Evolutionary conservation across 768 basidiomycete genomes (phyloP).

Genomic region (Pisolithus albus): DNA sequence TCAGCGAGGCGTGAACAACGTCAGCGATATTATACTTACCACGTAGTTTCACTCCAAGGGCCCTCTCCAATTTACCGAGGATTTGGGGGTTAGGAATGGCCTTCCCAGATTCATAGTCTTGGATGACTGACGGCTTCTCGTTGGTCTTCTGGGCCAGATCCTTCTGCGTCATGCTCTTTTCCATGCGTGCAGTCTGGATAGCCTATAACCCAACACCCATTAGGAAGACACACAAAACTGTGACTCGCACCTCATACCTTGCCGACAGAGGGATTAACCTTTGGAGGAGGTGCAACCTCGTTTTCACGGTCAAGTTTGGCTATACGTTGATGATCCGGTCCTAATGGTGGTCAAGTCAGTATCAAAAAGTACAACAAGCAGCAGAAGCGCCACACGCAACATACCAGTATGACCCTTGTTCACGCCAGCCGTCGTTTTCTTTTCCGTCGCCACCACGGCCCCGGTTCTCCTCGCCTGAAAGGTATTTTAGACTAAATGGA

Average conservation of each 20-base stretch:
- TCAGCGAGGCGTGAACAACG: not conserved
- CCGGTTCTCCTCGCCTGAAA: constrained; percentile 67
- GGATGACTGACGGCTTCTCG: constrained; percentile 81
- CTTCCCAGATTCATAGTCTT: constrained; percentile 85
- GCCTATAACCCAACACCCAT: constrained; percentile 41
- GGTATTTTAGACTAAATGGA: constrained; percentile 3
- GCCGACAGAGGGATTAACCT: constrained; percentile 65
- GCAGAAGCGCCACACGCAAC: constrained; percentile 10
- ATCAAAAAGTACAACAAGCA: not conserved
- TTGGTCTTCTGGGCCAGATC: constrained; percentile 90
- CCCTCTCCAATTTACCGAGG: constrained; percentile 82
- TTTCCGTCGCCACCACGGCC: constrained; percentile 76
- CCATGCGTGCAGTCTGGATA: constrained; percentile 74
- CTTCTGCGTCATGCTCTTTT: constrained; percentile 79
- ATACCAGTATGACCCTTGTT: constrained; percentile 77
- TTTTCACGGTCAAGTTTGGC: constrained; percentile 94
- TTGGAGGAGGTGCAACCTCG: constrained; percentile 88
- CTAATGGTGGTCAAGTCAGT: constrained; percentile 31
- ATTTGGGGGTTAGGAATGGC: constrained; percentile 85
- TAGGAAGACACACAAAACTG: not conserved
- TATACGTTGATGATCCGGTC: constrained; percentile 89
- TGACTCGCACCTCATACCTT: constrained; percentile 42
- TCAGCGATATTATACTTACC: constrained; percentile 41
- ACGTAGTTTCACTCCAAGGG: constrained; percentile 81
- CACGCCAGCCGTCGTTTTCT: constrained; percentile 57